Percentiles rank a stretch among this genome's conserved stretches.
These are phyloP conservation scores for Kodamaea hsintzibuensis DNA, from an alignment of 805 yeast genomes.

Conservation along the genomic window DNA sequence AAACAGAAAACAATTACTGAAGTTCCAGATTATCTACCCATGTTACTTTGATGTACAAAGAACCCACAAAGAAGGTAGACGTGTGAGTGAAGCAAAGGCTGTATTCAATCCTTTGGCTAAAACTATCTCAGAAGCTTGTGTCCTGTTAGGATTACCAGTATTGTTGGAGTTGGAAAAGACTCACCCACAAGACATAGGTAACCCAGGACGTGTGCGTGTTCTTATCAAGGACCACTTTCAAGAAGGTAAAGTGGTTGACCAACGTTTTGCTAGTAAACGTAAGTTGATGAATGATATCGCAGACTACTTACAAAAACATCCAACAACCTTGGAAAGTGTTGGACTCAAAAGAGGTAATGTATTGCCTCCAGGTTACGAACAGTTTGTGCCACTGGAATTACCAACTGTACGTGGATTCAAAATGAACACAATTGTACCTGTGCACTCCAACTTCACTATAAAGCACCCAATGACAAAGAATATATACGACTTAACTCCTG, in stretches of 20 bases:
- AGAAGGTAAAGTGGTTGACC: conserved; percentile 35
- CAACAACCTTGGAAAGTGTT: conserved; percentile 66
- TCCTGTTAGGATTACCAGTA: conserved; percentile 37
- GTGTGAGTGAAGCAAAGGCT: conserved; percentile 68
- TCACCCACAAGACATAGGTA: conserved; percentile 97
- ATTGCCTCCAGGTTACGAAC: conserved; percentile 60
- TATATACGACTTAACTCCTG: conserved; percentile 56
- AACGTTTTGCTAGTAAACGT: conserved; percentile 52
- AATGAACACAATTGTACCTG: conserved; percentile 87
- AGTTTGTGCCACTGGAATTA: conserved; percentile 55
- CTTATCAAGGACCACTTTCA: conserved; percentile 51
- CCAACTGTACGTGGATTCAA: conserved; percentile 85
- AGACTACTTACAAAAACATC: conserved; percentile 60
- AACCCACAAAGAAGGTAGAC: conserved; percentile 77
- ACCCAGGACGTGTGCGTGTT: conserved; percentile 93
- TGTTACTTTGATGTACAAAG: conserved; percentile 85
- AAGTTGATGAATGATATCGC: conserved; percentile 62
- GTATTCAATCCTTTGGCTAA: conserved; percentile 88
- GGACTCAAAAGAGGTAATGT: conserved; percentile 52
- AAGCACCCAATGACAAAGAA: conserved; percentile 81
- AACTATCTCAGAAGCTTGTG: conserved; percentile 74
- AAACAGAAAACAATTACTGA: conserved; percentile 62
- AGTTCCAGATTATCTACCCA: conserved; percentile 81
- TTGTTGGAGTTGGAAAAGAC: conserved; percentile 77
- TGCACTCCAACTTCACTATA: conserved; percentile 75